Evolutionary conservation across 768 basidiomycete genomes (phyloP).

Genomic region (Tubosaeta sp.): DNA sequence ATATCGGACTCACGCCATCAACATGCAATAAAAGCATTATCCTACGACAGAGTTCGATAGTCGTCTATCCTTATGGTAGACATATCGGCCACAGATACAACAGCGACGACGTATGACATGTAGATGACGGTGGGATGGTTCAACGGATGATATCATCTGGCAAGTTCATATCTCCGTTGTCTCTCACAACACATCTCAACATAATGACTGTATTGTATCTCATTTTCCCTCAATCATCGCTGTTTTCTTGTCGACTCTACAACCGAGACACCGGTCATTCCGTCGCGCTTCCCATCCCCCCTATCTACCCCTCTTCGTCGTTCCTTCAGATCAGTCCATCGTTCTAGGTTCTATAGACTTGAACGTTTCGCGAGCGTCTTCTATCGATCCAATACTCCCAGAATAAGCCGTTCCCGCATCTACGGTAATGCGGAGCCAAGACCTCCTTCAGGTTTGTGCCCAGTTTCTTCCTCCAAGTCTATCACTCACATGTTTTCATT

Average conservation of each 20-base stretch:
- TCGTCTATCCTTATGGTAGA: too few relatives aligned
- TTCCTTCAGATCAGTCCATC: slow-evolving; percentile 20
- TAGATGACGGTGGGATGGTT: too few relatives aligned
- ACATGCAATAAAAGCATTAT: too few relatives aligned
- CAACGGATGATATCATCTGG: too few relatives aligned
- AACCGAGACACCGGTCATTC: slow-evolving; percentile 17
- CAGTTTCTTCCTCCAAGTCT: neutral
- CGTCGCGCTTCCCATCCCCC: slow-evolving; percentile 10
- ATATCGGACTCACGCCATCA: too few relatives aligned
- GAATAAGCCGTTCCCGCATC: slow-evolving; percentile 10
- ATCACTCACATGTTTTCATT: neutral
- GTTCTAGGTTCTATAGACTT: slow-evolving; percentile 26
- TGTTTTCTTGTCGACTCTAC: slow-evolving; percentile 2
- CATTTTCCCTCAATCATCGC: too few relatives aligned
- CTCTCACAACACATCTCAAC: too few relatives aligned
- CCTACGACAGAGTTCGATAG: too few relatives aligned
- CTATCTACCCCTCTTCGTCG: slow-evolving; percentile 20
- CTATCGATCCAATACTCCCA: slow-evolving; percentile 9
- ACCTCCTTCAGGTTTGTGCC: slow-evolving; percentile 26
- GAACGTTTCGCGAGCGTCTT: slow-evolving; percentile 22
- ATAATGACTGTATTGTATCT: too few relatives aligned
- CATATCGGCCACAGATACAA: too few relatives aligned
- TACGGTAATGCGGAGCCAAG: slow-evolving; percentile 25
- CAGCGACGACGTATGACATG: too few relatives aligned
- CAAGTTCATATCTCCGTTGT: too few relatives aligned